Evolutionary conservation across 176 grass and related monocot genomes (phyloP), one percentile per base, ranked within the genome.

Genomic region (Alopecurus myosuroides): DNA sequence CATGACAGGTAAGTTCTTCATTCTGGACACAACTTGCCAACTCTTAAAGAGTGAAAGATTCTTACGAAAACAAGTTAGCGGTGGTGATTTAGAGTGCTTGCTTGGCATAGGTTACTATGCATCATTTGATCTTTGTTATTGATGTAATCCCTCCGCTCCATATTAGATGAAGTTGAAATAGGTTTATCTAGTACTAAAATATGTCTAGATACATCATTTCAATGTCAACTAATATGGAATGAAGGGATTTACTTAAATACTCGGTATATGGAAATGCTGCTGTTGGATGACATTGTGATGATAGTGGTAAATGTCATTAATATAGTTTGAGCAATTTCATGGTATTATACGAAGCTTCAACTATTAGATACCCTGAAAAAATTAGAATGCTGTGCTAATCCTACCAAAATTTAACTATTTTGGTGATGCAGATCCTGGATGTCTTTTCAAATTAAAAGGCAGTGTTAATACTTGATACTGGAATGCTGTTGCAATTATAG

Each of bases 1-100:
- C 44, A 95, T 95, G 93, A 92, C 93, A 61, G 93, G 93, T 95
- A 29, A 85, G 74, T 66, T 36, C 33, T 33, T 62, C 34, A 44
- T 74, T 49, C 14, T 58, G 9, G 10, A n/a, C 9, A 69, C 26
- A 53, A 19, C 48, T 25, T 82, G 37, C 25, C 74, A 56, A 28
- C 45, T 76, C 22, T 30, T 28, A 56, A 52, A 50, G 44, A 74
- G 44, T 74, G 44, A 20, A 52, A 34, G 28, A 51, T 51, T 34
- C 45, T 51, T 75, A 34, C 45, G 11, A 20, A 72, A 74, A 85
- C 36, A 61, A 62, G 11, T 61, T 37, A 82, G 69, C 13, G 62
- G 34, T 29, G 46, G 39, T 69, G 41, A 74, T 73, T 62, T 77
- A 23, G 10, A 23, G 9, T 77, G 22, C 71, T 33, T 81, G 15